Evolutionary conservation across 768 basidiomycete genomes (phyloP).

Genomic region (Porphyrellus cyaneotinctus): DNA sequence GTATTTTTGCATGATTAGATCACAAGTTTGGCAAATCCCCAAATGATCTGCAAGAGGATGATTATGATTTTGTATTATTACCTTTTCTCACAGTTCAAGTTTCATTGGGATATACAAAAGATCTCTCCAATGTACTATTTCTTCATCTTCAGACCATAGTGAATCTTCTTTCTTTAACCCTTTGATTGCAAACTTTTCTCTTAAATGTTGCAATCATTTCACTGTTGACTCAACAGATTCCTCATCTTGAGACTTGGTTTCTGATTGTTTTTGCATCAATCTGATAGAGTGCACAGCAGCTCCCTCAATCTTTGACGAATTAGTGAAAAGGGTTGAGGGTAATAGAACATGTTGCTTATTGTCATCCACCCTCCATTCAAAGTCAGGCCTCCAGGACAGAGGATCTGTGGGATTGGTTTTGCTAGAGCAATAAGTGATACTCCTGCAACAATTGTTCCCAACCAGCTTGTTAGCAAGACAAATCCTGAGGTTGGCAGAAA

Average conservation of each 20-base stretch:
- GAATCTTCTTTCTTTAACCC: no score
- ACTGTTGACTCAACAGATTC: no score
- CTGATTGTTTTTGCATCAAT: no score
- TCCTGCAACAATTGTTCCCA: not conserved
- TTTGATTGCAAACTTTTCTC: no score
- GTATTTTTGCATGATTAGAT: no score
- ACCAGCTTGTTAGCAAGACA: rapidly evolving
- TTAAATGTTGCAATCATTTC: no score
- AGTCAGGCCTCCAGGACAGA: not conserved
- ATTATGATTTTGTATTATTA: not conserved
- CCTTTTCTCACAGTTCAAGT: not conserved
- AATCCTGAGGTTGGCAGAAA: not conserved
- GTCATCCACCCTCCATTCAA: not conserved
- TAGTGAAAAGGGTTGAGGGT: no score
- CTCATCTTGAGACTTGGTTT: no score
- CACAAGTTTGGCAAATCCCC: not conserved
- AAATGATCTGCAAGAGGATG: not conserved
- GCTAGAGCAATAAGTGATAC: not conserved
- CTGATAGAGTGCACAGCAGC: no score
- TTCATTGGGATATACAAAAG: not conserved
- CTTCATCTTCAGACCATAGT: no score
- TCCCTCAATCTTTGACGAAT: no score
- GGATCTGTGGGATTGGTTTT: not conserved
- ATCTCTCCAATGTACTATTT: not conserved
- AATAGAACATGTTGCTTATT: not conserved